A percentile compares a stretch with the other conserved stretches of the same genome.
These are phyloP conservation scores for Boeremia lycopersici DNA, from an alignment of 2,329 filamentous ascomycete genomes.

Conservation along the genomic window DNA sequence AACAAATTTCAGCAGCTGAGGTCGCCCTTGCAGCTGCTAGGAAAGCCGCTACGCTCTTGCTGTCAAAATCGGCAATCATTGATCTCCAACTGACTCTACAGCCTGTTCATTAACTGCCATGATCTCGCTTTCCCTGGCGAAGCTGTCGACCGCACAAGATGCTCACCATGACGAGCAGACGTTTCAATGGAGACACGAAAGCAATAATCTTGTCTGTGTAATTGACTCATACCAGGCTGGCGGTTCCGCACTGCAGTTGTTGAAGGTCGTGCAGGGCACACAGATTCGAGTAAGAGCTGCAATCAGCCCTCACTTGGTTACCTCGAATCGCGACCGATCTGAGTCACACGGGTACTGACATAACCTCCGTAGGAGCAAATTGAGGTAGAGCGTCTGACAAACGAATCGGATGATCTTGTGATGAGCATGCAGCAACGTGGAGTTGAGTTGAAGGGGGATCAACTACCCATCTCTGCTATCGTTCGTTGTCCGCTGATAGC, in stretches of 20 bases:
- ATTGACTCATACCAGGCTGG: constrained; percentile 40
- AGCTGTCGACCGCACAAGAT: constrained; percentile 44
- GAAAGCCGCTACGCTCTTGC: too few species aligned
- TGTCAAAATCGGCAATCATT: not conserved
- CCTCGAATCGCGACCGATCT: not conserved
- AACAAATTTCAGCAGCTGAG: not conserved
- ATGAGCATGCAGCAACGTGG: constrained; percentile 30
- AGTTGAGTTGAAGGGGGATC: constrained; percentile 42
- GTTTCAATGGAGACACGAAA: constrained; percentile 47
- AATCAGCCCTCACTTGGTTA: not conserved
- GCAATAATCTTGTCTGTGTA: constrained; percentile 38
- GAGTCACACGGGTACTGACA: constrained; percentile 9
- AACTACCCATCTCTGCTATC: constrained; percentile 54
- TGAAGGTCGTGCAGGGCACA: constrained; percentile 51
- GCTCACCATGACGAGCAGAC: constrained; percentile 30
- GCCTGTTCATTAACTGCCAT: constrained; percentile 21
- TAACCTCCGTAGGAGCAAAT: constrained; percentile 26
- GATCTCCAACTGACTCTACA: constrained; percentile 18
- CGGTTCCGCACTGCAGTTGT: constrained; percentile 33
- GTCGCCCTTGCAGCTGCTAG: too few species aligned
- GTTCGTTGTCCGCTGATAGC: constrained; percentile 49
- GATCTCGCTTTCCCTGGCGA: constrained; percentile 41
- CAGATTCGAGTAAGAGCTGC: constrained; percentile 50
- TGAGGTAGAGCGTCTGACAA: constrained; percentile 33
- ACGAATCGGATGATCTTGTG: constrained; percentile 25